phyloP scores from a whole-genome alignment of 2,329 filamentous ascomycete genomes.

The Penicillium paneum region DNA sequence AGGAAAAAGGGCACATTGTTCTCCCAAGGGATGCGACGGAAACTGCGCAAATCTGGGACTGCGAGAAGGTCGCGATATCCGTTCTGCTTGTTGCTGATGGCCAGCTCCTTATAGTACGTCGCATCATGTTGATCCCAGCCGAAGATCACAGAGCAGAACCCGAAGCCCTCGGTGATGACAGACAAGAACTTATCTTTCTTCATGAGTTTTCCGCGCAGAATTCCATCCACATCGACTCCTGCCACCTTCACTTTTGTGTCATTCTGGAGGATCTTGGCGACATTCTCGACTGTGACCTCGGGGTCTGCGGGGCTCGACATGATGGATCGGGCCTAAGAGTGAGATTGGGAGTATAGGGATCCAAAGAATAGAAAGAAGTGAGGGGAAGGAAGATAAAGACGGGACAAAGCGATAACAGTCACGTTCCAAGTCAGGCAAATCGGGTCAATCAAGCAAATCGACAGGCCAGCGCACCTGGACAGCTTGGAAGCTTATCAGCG shows the following conservation, averaged over 20 bases:
- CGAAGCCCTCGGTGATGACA: slow-evolving; percentile 75
- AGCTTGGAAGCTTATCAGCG: slow-evolving; percentile 5
- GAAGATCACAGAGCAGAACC: slow-evolving; percentile 91
- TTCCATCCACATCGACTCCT: slow-evolving; percentile 81
- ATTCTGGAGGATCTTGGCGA: slow-evolving; percentile 64
- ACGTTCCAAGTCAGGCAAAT: neutral
- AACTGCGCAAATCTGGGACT: slow-evolving; percentile 72
- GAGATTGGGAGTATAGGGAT: neutral
- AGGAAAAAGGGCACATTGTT: slow-evolving; percentile 81
- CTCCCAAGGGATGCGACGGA: slow-evolving; percentile 87
- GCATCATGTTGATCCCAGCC: slow-evolving; percentile 97
- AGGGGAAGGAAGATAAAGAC: neutral
- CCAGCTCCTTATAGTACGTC: slow-evolving; percentile 81
- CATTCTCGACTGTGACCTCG: slow-evolving; percentile 56
- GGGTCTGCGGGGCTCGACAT: slow-evolving; percentile 13
- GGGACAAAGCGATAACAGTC: neutral
- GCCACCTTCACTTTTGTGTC: slow-evolving; percentile 83
- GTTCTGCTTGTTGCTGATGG: slow-evolving; percentile 85
- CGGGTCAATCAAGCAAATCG: neutral
- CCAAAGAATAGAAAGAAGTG: neutral
- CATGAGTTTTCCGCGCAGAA: slow-evolving; percentile 83
- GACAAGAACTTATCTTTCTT: slow-evolving; percentile 91
- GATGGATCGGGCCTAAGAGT: neutral
- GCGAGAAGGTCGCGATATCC: slow-evolving; percentile 85
- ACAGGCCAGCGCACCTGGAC: neutral